phyloP scores from a whole-genome alignment of 2,329 filamentous ascomycete genomes.

The Ustulina deusta region DNA sequence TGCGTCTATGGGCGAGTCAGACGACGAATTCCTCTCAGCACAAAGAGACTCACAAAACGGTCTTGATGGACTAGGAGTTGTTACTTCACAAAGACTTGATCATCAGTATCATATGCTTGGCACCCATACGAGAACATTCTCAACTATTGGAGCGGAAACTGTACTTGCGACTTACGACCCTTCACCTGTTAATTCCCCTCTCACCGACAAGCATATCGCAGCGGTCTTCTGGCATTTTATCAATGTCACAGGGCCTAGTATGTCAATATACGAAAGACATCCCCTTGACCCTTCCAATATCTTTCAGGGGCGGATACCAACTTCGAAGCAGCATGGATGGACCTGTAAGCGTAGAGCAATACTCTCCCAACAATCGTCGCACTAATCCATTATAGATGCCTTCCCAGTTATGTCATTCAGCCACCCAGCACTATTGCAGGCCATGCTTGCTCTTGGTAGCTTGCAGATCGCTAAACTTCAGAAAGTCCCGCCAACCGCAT shows the following conservation, averaged over 20 bases:
- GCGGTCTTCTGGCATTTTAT: conserved; percentile 93
- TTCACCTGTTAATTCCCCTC: conserved; percentile 73
- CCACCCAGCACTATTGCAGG: conserved; percentile 88
- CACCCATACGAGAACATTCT: conserved; percentile 63
- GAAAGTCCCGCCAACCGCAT: conserved; percentile 78
- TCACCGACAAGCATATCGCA: conserved; percentile 83
- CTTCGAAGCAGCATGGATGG: conserved; percentile 74
- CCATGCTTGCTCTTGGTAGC: conserved; percentile 87
- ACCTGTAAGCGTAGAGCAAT: conserved; percentile 52
- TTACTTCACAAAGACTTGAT: conserved; percentile 54
- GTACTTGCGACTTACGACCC: conserved; percentile 75
- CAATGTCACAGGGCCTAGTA: conserved; percentile 84
- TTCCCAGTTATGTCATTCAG: conserved; percentile 86
- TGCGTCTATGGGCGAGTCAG: conserved; percentile 70
- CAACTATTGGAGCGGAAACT: conserved; percentile 60
- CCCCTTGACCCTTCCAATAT: conserved; percentile 77
- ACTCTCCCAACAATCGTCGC: not conserved
- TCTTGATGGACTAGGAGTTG: conserved; percentile 56
- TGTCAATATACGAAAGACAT: conserved; percentile 89
- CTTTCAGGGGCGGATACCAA: conserved; percentile 70
- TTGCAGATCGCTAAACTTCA: conserved; percentile 89
- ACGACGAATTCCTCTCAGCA: conserved; percentile 65
- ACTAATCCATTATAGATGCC: conserved; percentile 67
- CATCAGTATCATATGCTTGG: conserved; percentile 57
- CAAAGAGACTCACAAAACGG: conserved; percentile 53